Percentiles rank a stretch among this genome's conserved stretches.
Conservation (phyloP, 2,329 filamentous ascomycete genomes). For the Phialocephala subalpina region DNA sequence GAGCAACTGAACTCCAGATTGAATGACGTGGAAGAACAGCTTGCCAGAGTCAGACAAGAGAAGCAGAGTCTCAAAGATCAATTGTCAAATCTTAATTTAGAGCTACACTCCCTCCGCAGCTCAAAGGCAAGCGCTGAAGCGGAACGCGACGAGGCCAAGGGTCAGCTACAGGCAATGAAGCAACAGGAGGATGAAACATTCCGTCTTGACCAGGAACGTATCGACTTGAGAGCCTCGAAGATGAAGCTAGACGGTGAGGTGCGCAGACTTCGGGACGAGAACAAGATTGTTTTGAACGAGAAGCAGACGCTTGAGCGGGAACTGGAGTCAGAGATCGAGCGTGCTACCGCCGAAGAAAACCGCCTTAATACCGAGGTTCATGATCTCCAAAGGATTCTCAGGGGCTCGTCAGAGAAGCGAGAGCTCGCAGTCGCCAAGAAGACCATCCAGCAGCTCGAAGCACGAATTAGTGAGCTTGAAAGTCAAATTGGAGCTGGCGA, state of each 20-base stretch:
- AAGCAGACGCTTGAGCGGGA: slow-evolving; percentile 67
- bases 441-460: slow-evolving; percentile 71
- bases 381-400: slow-evolving; percentile 55
- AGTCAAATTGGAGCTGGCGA: slow-evolving; percentile 45
- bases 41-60: slow-evolving; percentile 65
- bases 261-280: slow-evolving; percentile 70
- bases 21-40: slow-evolving; percentile 63
- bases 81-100: slow-evolving; percentile 63
- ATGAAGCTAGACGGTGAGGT: slow-evolving; percentile 73
- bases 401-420: slow-evolving; percentile 49
- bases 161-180: slow-evolving; percentile 62
- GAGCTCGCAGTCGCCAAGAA: slow-evolving; percentile 60
- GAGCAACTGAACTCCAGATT: slow-evolving; percentile 64
- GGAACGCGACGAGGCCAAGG: slow-evolving; percentile 72
- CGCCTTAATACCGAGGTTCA: slow-evolving; percentile 64
- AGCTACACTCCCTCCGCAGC: slow-evolving; percentile 66
- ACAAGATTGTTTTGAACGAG: slow-evolving; percentile 62
- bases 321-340: slow-evolving; percentile 71
- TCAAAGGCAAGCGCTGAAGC: slow-evolving; percentile 65
- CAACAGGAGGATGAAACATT: slow-evolving; percentile 66
- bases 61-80: slow-evolving; percentile 71
- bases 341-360: slow-evolving; percentile 71
- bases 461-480: slow-evolving; percentile 57
- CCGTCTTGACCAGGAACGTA: slow-evolving; percentile 71
- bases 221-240: slow-evolving; percentile 73